Evolutionary conservation across 2,329 filamentous ascomycete species (phyloP).

Genomic region (Chalaropsis ovoidea): DNA sequence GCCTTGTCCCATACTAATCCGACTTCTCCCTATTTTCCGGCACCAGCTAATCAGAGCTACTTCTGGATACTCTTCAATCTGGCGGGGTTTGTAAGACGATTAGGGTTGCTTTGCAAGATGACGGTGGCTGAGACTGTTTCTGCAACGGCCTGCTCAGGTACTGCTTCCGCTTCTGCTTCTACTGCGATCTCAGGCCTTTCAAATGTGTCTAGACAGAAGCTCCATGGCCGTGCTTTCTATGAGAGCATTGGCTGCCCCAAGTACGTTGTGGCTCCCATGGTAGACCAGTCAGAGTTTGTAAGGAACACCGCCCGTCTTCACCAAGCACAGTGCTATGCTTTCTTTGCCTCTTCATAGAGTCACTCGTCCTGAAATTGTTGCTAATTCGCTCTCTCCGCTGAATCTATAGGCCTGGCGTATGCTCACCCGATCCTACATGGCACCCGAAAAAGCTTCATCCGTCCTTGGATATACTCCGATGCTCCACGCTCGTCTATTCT

Average conservation of each 20-base stretch:
- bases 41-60: background rate
- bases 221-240: conserved; percentile 83
- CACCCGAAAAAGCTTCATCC: conserved; percentile 50
- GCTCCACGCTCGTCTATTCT: conserved; percentile 86
- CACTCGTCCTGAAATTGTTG: background rate
- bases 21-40: conserved; percentile 6
- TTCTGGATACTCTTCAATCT: conserved; percentile 1
- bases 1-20: background rate
- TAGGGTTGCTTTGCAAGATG: conserved; percentile 21
- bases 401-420: conserved; percentile 76
- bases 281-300: conserved; percentile 96
- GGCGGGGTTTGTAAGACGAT: conserved; percentile 15
- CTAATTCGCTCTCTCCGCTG: conserved; percentile 18
- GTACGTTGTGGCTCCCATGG: conserved; percentile 89
- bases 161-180: conserved; percentile 3
- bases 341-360: background rate
- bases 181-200: conserved; percentile 19
- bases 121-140: background rate
- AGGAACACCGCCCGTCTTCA: conserved; percentile 31
- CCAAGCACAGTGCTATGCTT: background rate
- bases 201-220: conserved; percentile 40
- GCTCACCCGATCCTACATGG: conserved; percentile 85
- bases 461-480: conserved; percentile 90
- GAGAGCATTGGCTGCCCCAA: conserved; percentile 89
- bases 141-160: background rate